A percentile compares a stretch with the other conserved stretches of the same genome.
Evolutionary conservation across 169 alveolate genomes (phyloP).

Genomic region (Cryptosporidium baileyi): DNA sequence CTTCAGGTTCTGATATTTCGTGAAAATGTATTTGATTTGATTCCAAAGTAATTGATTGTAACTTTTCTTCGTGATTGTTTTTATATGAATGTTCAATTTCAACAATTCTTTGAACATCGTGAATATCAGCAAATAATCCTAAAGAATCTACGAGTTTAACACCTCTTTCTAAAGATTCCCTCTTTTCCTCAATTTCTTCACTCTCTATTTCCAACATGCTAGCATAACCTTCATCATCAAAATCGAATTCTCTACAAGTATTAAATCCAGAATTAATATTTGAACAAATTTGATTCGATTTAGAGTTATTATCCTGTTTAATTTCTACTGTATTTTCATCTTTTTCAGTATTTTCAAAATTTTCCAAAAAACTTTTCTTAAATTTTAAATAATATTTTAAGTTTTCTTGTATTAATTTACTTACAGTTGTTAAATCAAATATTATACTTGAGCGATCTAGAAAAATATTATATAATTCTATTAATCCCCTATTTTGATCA

Average conservation of each 20-base stretch:
- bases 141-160: neutral
- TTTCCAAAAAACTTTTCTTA: neutral
- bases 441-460: neutral
- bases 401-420: constrained; percentile 39
- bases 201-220: neutral
- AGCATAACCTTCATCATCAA: constrained; percentile 45
- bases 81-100: neutral
- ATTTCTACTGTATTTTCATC: neutral
- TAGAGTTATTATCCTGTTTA: neutral
- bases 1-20: neutral
- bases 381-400: neutral
- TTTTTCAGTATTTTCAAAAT: neutral
- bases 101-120: constrained; percentile 2
- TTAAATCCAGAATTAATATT: neutral
- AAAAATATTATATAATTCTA: constrained; percentile 7
- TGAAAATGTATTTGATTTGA: neutral
- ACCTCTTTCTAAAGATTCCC: neutral
- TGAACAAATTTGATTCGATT: neutral
- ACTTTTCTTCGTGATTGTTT: neutral
- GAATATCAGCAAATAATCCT: constrained; percentile 15
- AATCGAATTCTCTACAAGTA: constrained; percentile 31
- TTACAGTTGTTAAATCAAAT: constrained; percentile 35
- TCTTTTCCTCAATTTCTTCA: neutral
- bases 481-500: neutral
- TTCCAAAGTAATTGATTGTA: neutral